These are phyloP conservation scores for Mrakia hoshinonis DNA, from an alignment of 768 basidiomycete genomes.

Conservation along the genomic window DNA sequence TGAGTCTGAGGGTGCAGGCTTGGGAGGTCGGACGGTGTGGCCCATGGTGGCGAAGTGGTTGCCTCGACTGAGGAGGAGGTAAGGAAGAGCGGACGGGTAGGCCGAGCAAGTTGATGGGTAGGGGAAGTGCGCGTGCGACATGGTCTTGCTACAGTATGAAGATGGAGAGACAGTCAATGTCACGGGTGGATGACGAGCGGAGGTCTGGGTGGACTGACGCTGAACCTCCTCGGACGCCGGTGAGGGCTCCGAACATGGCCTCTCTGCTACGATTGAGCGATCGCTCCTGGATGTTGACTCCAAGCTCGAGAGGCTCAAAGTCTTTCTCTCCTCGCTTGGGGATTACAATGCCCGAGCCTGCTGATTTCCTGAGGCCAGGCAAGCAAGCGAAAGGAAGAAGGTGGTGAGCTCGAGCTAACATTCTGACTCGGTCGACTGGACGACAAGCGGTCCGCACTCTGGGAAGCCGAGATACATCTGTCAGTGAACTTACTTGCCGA, in stretches of 20 bases:
- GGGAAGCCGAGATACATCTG: background rate
- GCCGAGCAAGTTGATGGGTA: slow-evolving; percentile 1
- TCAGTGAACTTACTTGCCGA: background rate
- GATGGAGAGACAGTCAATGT: background rate
- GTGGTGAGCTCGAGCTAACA: background rate
- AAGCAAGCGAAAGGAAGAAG: background rate
- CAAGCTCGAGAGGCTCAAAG: slow-evolving; percentile 66
- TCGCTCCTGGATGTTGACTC: slow-evolving; percentile 54
- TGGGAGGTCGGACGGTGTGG: slow-evolving; percentile 55
- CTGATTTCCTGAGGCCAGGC: background rate
- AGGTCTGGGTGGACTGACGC: slow-evolving; percentile 51
- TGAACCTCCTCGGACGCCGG: slow-evolving; percentile 62
- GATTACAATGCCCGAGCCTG: slow-evolving; percentile 47
- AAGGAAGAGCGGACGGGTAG: slow-evolving; percentile 34
- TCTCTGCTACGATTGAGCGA: slow-evolving; percentile 67
- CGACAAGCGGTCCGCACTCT: background rate
- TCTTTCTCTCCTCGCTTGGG: slow-evolving; percentile 97
- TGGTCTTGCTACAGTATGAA: slow-evolving; percentile 36
- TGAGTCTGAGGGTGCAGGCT: slow-evolving; percentile 37
- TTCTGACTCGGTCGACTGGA: background rate
- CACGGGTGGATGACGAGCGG: slow-evolving; percentile 45
- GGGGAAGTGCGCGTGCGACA: slow-evolving; percentile 38
- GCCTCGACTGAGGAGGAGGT: slow-evolving; percentile 50
- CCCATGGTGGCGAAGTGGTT: slow-evolving; percentile 75
- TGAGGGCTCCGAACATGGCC: slow-evolving; percentile 80